Evolutionary conservation across 306 rosid species (phyloP).

Genomic region (Vigna reflexopilosa): DNA sequence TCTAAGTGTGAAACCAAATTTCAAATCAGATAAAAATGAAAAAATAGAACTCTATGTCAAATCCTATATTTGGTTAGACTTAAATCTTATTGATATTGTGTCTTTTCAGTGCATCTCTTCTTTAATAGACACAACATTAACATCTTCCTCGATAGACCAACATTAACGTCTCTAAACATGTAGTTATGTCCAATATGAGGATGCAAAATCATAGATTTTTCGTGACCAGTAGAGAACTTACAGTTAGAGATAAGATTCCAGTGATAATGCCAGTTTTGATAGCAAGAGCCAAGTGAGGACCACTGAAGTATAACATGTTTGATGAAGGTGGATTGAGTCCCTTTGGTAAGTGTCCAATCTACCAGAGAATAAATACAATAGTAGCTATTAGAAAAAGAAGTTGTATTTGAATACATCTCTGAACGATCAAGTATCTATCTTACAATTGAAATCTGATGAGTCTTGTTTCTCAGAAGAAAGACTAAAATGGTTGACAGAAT

Average conservation of each 20-base stretch:
- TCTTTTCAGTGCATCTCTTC: no score
- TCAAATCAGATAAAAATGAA: no score
- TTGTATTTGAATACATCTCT: neutral
- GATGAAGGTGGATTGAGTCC: conserved; percentile 87
- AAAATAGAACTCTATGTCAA: no score
- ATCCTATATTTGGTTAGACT: no score
- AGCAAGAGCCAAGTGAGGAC: conserved; percentile 68
- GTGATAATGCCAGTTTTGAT: conserved; percentile 92
- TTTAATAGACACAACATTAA: no score
- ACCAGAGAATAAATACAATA: conserved; percentile 5
- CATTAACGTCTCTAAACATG: neutral
- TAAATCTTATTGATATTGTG: no score
- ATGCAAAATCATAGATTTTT: neutral
- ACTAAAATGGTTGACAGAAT: conserved; percentile 81
- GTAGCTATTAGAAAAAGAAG: neutral
- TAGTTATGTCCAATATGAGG: neutral
- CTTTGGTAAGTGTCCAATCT: conserved; percentile 82
- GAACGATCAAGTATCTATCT: conserved; percentile 37
- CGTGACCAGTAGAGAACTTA: conserved; percentile 46
- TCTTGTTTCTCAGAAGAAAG: conserved; percentile 62
- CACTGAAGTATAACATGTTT: conserved; percentile 78
- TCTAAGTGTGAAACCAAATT: no score
- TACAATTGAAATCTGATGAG: conserved; percentile 67
- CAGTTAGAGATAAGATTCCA: conserved; percentile 90
- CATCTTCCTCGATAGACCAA: no score